A percentile compares a stretch with the other conserved stretches of the same genome.
These are phyloP conservation scores for Cymbidium sinense DNA, from an alignment of 106 monocot genomes.

Conservation along the genomic window DNA sequence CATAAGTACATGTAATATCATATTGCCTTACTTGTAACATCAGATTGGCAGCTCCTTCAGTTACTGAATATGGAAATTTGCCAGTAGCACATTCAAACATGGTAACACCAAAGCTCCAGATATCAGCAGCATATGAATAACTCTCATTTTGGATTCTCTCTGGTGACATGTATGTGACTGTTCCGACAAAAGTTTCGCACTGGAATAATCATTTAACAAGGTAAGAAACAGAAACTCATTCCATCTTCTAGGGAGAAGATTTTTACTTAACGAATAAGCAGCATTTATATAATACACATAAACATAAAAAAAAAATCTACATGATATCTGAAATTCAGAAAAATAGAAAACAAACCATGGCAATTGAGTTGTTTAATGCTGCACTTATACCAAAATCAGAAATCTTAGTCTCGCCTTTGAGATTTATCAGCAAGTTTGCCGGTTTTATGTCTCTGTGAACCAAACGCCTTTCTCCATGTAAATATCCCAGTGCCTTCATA, in stretches of 20 bases:
- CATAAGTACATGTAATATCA: neutral
- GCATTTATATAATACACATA: neutral
- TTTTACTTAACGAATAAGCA: neutral
- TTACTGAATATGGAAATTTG: constrained; percentile 82
- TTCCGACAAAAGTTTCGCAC: constrained; percentile 99
- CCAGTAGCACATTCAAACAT: constrained; percentile 95
- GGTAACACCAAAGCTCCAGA: constrained; percentile 93
- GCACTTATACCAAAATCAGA: constrained; percentile 99
- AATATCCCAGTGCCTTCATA: constrained; percentile 70
- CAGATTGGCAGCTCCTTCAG: constrained; percentile 91
- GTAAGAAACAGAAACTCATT: constrained; percentile 11
- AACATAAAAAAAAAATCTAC: neutral
- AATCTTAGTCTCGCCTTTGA: constrained; percentile 90
- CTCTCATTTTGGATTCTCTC: constrained; percentile 90
- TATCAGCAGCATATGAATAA: constrained; percentile 96
- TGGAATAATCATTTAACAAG: constrained; percentile 20
- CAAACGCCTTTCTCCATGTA: constrained; percentile 80
- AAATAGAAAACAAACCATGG: constrained; percentile 56
- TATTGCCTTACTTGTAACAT: constrained; percentile 86
- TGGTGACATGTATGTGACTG: constrained; percentile 99
- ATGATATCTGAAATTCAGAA: constrained; percentile 1
- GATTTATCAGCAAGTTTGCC: constrained; percentile 95
- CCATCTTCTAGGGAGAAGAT: neutral
- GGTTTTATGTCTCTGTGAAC: constrained; percentile 99
- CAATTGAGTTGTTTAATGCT: constrained; percentile 78